phyloP scores from a whole-genome alignment of 2,329 filamentous ascomycete genomes.

The Colletotrichum noveboracense region DNA sequence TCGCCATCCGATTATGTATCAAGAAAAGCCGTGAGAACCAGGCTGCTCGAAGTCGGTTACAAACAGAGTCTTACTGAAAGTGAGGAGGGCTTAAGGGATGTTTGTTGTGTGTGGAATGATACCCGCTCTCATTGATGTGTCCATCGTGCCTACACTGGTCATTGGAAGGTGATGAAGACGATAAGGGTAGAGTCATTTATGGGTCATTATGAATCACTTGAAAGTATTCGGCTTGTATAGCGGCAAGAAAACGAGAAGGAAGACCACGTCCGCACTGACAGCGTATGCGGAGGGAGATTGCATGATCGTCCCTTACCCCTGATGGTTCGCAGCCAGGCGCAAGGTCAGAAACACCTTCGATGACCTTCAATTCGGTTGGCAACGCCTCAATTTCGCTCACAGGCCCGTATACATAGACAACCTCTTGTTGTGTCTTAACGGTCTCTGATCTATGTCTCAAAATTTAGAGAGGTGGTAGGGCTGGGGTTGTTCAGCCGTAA shows the following conservation, averaged over 20 bases:
- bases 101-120: no score
- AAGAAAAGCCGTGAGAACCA: neutral
- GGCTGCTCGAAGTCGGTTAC: neutral
- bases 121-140: neutral
- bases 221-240: neutral
- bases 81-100: no score
- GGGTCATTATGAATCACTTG: neutral
- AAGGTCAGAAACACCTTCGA: neutral
- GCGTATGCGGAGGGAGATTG: neutral
- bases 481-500: no score
- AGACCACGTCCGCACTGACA: neutral
- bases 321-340: neutral
- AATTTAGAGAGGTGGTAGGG: no score
- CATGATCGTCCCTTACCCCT: neutral
- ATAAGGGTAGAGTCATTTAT: neutral
- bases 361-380: neutral
- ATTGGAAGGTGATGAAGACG: neutral
- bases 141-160: neutral
- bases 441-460: neutral
- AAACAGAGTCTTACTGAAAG: neutral
- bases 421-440: neutral
- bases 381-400: neutral
- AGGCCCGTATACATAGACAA: neutral
- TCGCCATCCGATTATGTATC: neutral
- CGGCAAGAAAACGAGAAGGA: neutral